Conservation (phyloP, 2,329 filamentous ascomycete genomes). For the Alternaria solani region DNA sequence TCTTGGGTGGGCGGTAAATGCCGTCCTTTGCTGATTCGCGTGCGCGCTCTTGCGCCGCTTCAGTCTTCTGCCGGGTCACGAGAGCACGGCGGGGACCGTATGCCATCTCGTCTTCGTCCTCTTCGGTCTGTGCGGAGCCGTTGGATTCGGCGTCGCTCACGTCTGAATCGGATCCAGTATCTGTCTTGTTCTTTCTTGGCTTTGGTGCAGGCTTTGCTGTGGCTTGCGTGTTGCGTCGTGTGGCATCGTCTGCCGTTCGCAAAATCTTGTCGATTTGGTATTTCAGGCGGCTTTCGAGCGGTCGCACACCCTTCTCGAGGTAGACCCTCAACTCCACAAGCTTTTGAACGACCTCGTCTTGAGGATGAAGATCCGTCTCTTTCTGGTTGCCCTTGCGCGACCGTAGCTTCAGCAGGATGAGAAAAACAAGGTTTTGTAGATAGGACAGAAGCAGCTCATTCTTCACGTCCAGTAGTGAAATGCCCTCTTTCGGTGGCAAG, state of each 20-base stretch:
- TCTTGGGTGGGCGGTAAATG: constrained; percentile 87
- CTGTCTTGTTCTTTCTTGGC: constrained; percentile 46
- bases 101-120: constrained; percentile 65
- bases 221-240: constrained; percentile 40
- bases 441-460: constrained; percentile 98
- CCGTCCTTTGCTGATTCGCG: constrained; percentile 62
- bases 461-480: constrained; percentile 93
- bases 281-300: constrained; percentile 86
- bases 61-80: constrained; percentile 44
- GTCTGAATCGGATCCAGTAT: constrained; percentile 53
- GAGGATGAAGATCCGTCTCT: constrained; percentile 55
- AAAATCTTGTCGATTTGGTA: constrained; percentile 97
- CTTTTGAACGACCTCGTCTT: constrained; percentile 79
- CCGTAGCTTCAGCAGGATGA: constrained; percentile 80
- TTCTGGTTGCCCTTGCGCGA: constrained; percentile 45
- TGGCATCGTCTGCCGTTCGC: constrained; percentile 79
- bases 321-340: constrained; percentile 92
- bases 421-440: constrained; percentile 89
- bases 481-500: constrained; percentile 80
- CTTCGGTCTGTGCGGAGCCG: constrained; percentile 38
- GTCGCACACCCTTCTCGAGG: constrained; percentile 89
- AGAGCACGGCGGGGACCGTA: constrained; percentile 68
- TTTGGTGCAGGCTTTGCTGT: constrained; percentile 24
- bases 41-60: constrained; percentile 26
- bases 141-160: constrained; percentile 48